Conservation (phyloP, 352 stramenopile species). For the Phytophthora colocasiae region DNA sequence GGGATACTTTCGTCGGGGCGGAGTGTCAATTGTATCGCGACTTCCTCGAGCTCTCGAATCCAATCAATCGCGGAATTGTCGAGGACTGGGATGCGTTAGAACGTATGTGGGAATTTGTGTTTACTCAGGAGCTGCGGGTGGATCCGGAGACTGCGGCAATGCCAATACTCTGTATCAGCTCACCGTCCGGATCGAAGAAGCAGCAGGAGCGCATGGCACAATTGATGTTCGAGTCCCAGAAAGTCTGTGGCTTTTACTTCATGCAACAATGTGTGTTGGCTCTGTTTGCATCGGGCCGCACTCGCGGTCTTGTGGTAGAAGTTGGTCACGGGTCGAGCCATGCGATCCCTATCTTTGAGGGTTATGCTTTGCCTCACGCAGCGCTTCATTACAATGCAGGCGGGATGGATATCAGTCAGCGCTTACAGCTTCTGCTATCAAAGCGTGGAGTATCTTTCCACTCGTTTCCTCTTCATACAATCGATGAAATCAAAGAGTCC, state of each 20-base stretch:
- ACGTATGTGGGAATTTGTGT: constrained; percentile 87
- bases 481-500: constrained; percentile 89
- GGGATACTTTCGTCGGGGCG: constrained; percentile 71
- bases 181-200: constrained; percentile 57
- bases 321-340: constrained; percentile 87
- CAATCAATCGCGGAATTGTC: constrained; percentile 80
- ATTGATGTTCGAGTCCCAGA: constrained; percentile 89
- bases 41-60: constrained; percentile 71
- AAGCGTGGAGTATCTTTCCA: constrained; percentile 78
- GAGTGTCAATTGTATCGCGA: constrained; percentile 77
- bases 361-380: constrained; percentile 81
- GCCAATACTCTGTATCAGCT: constrained; percentile 75
- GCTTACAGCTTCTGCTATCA: constrained; percentile 71
- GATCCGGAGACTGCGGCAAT: constrained; percentile 78
- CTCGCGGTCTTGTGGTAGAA: constrained; percentile 87
- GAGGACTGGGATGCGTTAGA: constrained; percentile 90
- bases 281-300: constrained; percentile 88
- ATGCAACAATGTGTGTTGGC: constrained; percentile 87
- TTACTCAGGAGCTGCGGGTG: constrained; percentile 77
- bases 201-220: constrained; percentile 85
- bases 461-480: constrained; percentile 72
- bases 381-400: constrained; percentile 70
- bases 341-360: constrained; percentile 88
- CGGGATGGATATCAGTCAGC: constrained; percentile 80
- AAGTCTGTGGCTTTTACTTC: constrained; percentile 85